Percentiles rank a stretch among this genome's conserved stretches.
Evolutionary conservation across 768 basidiomycete genomes (phyloP).

Genomic region (Trichaptum fuscoviolaceum): DNA sequence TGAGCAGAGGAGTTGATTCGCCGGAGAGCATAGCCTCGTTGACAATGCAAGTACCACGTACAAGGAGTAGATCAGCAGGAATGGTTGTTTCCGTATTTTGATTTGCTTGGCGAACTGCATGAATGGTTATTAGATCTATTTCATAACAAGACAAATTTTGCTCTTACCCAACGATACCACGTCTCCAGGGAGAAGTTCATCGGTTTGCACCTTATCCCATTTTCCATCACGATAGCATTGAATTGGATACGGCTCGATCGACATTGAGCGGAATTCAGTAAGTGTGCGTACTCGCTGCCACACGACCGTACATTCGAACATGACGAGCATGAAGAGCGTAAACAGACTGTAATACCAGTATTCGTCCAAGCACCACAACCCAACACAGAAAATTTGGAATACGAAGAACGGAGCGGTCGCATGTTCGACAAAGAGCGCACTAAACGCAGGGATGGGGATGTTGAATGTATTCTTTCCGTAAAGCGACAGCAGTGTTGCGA

Average conservation of each 20-base stretch:
- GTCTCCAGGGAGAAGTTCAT: conserved; percentile 89
- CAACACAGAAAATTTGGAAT: conserved; percentile 97
- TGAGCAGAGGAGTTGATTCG: conserved; percentile 94
- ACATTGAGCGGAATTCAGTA: conserved; percentile 96
- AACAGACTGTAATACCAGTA: conserved; percentile 99
- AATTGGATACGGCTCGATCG: conserved; percentile 85
- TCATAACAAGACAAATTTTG: not conserved
- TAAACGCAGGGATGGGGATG: conserved; percentile 94
- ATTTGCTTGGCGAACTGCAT: conserved; percentile 49
- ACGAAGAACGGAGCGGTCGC: conserved; percentile 99
- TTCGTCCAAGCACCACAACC: conserved; percentile 95
- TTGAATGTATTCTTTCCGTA: conserved; percentile 96
- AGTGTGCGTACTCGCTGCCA: conserved; percentile 97
- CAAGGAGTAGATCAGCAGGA: conserved; percentile 89
- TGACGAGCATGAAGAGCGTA: conserved; percentile 96
- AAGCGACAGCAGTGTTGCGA: conserved; percentile 50
- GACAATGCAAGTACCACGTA: conserved; percentile 91
- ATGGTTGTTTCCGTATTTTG: conserved; percentile 68
- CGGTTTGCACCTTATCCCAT: conserved; percentile 80
- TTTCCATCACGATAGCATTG: conserved; percentile 71
- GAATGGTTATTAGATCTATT: not conserved
- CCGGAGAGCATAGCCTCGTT: conserved; percentile 99
- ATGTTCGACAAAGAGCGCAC: conserved; percentile 89
- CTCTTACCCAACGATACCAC: conserved; percentile 73
- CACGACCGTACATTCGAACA: conserved; percentile 98